Evolutionary conservation across 2,329 filamentous ascomycete species (phyloP), one percentile per base, ranked within the genome.

Genomic region (Claviceps quebecensis): DNA sequence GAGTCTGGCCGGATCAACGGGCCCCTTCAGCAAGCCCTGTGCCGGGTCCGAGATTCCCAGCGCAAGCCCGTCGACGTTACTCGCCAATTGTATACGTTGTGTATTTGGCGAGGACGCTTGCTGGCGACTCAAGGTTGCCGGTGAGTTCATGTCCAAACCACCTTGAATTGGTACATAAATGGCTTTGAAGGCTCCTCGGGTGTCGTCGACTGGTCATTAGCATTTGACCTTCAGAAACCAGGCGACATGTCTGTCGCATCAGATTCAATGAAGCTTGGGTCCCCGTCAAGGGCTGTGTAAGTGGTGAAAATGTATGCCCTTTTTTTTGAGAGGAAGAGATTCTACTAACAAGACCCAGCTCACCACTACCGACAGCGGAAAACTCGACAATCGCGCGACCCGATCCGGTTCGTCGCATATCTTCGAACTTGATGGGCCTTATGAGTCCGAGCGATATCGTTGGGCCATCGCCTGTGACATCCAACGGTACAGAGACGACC

Each of bases 381-480:
- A 71, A 78, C 56, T 71, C 69, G 38, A 67, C 69, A 53, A 72
- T 71, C 40, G 72, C 79, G 29, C 77, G 73, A 53, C 77, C 78
- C 26, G 68, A 68, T 55, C 75, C 75, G 34, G 70, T 71, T 48
- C 66, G 72, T 53, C 70, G 72, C 47, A 62, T 75, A 23, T 66
- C 72, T 38, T 75, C 76, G 41, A 72, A 68, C 60, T 68, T 71
- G 36, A 72, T 84, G 72, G 66, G 78, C 63, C 59, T 80, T 37
- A 69, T 79, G 66, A 76, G 80, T 67, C 75, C 84, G 55, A 83
- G 76, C 62, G 81, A 85, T 59, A 78, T 83, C 57, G 83, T 89
- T 50, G 86, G 87, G 41, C 87, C 87, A 9, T 91, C 87, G 17
- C 87, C 87, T 7, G 86, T 91, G 23, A 89, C 88, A 48, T 93